Evolutionary conservation across 2,329 filamentous ascomycete genomes (phyloP).

Genomic region (Neophaeococcomyces aloes): DNA sequence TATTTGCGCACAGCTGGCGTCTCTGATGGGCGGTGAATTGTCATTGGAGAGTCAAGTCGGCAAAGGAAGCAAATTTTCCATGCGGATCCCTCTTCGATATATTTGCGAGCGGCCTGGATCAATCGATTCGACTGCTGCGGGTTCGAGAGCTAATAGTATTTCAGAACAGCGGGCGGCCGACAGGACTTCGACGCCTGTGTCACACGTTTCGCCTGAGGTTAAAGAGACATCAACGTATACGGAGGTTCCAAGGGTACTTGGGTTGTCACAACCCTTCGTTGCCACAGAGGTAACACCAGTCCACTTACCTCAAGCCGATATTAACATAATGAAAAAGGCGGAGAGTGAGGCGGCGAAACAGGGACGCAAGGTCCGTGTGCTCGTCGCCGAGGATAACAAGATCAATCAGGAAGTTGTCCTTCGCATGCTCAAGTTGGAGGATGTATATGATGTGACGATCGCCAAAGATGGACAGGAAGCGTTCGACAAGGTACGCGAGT

Average conservation of each 20-base stretch:
- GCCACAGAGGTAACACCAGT: constrained; percentile 26
- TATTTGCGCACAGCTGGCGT: constrained; percentile 78
- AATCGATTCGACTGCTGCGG: constrained; percentile 15
- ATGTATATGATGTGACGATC: constrained; percentile 63
- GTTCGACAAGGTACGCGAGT: constrained; percentile 71
- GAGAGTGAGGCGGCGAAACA: constrained; percentile 49
- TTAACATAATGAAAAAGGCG: constrained; percentile 55
- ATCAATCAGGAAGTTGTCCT: constrained; percentile 53
- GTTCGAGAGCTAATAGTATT: not conserved
- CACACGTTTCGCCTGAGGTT: not conserved
- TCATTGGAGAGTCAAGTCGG: constrained; percentile 60
- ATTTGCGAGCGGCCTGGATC: constrained; percentile 53
- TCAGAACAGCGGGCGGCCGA: constrained; percentile 10
- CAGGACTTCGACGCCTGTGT: constrained; percentile 5
- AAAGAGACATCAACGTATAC: constrained; percentile 10
- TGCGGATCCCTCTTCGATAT: constrained; percentile 72
- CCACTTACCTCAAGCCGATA: constrained; percentile 48
- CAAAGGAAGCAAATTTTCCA: constrained; percentile 67
- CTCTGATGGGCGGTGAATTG: constrained; percentile 71
- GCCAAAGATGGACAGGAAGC: constrained; percentile 81
- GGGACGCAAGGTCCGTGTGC: constrained; percentile 58
- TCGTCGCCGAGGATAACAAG: constrained; percentile 74
- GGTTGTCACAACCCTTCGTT: constrained; percentile 22
- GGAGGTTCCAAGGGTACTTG: constrained; percentile 21
- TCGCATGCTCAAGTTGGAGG: constrained; percentile 48